Evolutionary conservation across 768 basidiomycete genomes (phyloP).

Genomic region (Pisolithus marmoratus): DNA sequence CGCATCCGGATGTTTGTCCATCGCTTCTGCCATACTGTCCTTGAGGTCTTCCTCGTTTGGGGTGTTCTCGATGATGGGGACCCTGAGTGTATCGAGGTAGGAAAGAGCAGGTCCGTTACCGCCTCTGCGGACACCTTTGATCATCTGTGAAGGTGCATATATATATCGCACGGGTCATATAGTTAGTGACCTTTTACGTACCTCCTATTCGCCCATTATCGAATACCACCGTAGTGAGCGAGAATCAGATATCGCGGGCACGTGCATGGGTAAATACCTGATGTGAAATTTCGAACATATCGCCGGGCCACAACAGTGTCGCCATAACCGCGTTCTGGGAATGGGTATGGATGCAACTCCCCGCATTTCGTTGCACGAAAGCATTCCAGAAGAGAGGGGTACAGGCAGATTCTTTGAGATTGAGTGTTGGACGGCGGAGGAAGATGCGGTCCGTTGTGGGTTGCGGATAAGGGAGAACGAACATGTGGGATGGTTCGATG

Average conservation of each 20-base stretch:
- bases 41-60: slow-evolving; percentile 86
- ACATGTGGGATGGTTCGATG: slow-evolving; percentile 78
- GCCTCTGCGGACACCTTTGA: slow-evolving; percentile 77
- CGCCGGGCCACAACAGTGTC: slow-evolving; percentile 68
- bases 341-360: slow-evolving; percentile 88
- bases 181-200: neutral
- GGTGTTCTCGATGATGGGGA: slow-evolving; percentile 90
- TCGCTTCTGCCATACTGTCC: slow-evolving; percentile 83
- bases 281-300: slow-evolving; percentile 75
- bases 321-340: slow-evolving; percentile 89
- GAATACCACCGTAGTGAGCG: too few species aligned
- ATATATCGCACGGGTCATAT: neutral
- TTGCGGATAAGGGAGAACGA: slow-evolving; percentile 79
- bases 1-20: slow-evolving; percentile 74
- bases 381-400: slow-evolving; percentile 93
- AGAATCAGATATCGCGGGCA: too few species aligned
- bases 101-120: slow-evolving; percentile 74
- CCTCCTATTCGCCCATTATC: too few species aligned
- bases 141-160: slow-evolving; percentile 53
- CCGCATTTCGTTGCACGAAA: slow-evolving; percentile 71
- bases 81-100: slow-evolving; percentile 78
- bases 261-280: slow-evolving; percentile 39
- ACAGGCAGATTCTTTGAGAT: slow-evolving; percentile 81
- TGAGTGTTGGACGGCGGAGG: slow-evolving; percentile 63
- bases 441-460: slow-evolving; percentile 57